These are phyloP conservation scores for Jackrogersella minutella DNA, from an alignment of 495 filamentous ascomycete species.

Conservation along the genomic window DNA sequence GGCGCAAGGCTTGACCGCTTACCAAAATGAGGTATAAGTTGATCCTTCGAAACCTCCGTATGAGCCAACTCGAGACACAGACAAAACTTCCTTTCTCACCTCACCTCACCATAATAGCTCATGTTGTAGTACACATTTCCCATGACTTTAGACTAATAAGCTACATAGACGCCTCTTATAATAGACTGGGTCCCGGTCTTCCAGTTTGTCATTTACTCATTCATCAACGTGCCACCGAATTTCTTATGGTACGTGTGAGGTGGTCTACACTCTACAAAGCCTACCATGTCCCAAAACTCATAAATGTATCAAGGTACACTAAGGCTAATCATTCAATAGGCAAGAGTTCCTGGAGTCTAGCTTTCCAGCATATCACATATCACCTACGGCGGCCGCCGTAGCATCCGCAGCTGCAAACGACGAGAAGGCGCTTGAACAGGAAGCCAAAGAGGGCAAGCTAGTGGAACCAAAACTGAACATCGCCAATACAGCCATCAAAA, in stretches of 20 bases:
- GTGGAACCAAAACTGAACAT: slow-evolving; percentile 65
- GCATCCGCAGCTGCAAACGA: slow-evolving; percentile 50
- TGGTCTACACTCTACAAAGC: not conserved
- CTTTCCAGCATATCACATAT: slow-evolving; percentile 54
- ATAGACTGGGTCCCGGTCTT: slow-evolving; percentile 71
- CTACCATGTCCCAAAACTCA: slow-evolving; percentile 20
- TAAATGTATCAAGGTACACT: not conserved
- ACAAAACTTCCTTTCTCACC: not conserved
- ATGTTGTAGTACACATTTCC: not conserved
- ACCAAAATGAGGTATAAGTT: slow-evolving; percentile 66
- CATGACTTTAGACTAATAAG: slow-evolving; percentile 15
- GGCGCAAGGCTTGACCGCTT: slow-evolving; percentile 79
- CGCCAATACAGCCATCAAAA: slow-evolving; percentile 79
- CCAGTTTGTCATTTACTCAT: slow-evolving; percentile 79
- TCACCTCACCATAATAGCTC: not conserved
- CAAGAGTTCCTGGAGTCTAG: slow-evolving; percentile 61
- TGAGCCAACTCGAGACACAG: not conserved
- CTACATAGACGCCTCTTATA: slow-evolving; percentile 55
- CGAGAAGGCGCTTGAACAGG: slow-evolving; percentile 53
- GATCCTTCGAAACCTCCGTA: not conserved
- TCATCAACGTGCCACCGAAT: slow-evolving; percentile 84
- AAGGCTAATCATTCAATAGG: slow-evolving; percentile 42
- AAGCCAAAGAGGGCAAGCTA: slow-evolving; percentile 50
- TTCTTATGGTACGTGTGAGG: slow-evolving; percentile 75
- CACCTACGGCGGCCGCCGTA: slow-evolving; percentile 48